Conservation (phyloP, 345 rosid genomes). For the Isatis tinctoria region DNA sequence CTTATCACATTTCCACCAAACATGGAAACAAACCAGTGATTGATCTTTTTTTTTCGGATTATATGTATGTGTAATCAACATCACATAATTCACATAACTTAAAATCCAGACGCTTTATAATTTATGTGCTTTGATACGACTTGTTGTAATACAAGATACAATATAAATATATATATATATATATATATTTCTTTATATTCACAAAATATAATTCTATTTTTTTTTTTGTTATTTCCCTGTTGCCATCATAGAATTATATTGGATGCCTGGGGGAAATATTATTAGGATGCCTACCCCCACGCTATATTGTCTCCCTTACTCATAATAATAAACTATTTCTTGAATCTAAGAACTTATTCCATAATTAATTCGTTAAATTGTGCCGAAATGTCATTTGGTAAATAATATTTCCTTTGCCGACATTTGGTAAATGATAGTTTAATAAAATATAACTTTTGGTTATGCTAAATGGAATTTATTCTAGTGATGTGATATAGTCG, state of each 20-base stretch:
- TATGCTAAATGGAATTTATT: conserved; percentile 24
- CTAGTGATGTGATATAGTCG: conserved; percentile 25
- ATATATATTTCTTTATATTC: background rate
- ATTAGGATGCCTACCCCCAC: conserved; percentile 11
- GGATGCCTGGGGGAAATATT: background rate
- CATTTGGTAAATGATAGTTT: background rate
- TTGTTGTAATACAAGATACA: no score
- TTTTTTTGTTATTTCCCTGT: background rate
- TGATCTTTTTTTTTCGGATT: background rate
- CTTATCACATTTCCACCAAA: background rate
- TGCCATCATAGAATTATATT: background rate
- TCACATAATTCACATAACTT: background rate
- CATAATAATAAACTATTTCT: background rate
- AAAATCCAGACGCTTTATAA: background rate
- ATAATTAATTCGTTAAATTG: background rate
- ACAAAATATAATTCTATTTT: background rate
- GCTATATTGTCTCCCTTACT: background rate
- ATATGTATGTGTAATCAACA: background rate
- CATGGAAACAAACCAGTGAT: background rate
- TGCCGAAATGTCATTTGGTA: conserved; percentile 1
- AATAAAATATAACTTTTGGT: background rate
- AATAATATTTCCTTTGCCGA: conserved; percentile 15
- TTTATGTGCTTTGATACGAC: background rate
- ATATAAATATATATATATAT: no score
- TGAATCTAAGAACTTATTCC: conserved; percentile 15